Conservation (phyloP, 805 yeast genomes). For the Saturnispora saitoi region DNA sequence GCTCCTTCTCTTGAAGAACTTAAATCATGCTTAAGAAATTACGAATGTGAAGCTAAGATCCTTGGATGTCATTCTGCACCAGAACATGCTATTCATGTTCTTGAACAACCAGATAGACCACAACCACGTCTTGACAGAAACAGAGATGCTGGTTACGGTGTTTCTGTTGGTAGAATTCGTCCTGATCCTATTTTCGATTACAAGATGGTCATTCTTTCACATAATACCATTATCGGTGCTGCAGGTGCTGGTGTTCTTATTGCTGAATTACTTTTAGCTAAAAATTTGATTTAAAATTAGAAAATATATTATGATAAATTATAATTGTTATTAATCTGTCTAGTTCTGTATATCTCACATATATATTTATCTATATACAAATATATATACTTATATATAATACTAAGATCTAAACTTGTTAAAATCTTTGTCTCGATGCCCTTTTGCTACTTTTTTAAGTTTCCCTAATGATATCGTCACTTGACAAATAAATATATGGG, state of each 20-base stretch:
- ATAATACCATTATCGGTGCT: slow-evolving; percentile 96
- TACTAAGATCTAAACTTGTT: no score
- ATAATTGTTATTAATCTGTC: background rate
- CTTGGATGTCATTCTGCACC: slow-evolving; percentile 91
- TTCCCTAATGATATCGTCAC: no score
- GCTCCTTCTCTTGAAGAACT: slow-evolving; percentile 81
- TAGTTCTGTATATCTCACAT: background rate
- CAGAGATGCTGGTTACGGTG: slow-evolving; percentile 90
- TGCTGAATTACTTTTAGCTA: slow-evolving; percentile 81
- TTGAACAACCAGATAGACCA: slow-evolving; percentile 89
- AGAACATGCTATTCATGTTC: slow-evolving; percentile 79
- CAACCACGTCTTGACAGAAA: slow-evolving; percentile 97
- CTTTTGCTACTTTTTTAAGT: no score
- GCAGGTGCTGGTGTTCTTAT: slow-evolving; percentile 97
- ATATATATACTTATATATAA: no score
- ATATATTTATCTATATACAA: no score
- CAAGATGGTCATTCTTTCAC: slow-evolving; percentile 96
- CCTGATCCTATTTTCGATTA: slow-evolving; percentile 87
- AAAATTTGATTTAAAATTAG: slow-evolving; percentile 49
- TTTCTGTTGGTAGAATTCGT: slow-evolving; percentile 89
- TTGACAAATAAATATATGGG: no score
- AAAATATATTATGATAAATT: background rate
- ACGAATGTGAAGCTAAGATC: slow-evolving; percentile 72
- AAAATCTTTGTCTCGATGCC: no score
- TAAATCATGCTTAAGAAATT: slow-evolving; percentile 59